Percentiles rank a stretch among this genome's conserved stretches.
Conservation (phyloP, 2,329 filamentous ascomycete species). For the Pyrenochaeta sp. region DNA sequence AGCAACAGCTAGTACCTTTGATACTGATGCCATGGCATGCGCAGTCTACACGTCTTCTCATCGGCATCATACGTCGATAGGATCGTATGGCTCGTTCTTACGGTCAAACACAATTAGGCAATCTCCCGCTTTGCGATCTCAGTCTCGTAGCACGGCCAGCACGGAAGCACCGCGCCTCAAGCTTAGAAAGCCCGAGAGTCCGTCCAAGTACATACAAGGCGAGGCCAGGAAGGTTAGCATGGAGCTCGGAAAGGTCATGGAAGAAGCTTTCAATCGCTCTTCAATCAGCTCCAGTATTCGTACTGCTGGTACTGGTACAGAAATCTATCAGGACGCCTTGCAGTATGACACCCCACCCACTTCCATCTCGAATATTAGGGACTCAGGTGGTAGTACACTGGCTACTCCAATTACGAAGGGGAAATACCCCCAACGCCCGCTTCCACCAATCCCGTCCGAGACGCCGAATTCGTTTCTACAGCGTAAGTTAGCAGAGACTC, state of each 20-base stretch:
- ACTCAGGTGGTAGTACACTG: slow-evolving; percentile 42
- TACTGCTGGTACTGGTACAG: slow-evolving; percentile 45
- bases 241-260: slow-evolving; percentile 87
- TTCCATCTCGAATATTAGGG: slow-evolving; percentile 53
- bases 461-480: slow-evolving; percentile 62
- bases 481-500: slow-evolving; percentile 66
- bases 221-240: slow-evolving; percentile 85
- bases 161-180: slow-evolving; percentile 34
- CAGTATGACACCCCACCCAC: slow-evolving; percentile 63
- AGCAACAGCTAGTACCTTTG: slow-evolving; percentile 49
- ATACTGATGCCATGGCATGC: slow-evolving; percentile 34
- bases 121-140: slow-evolving; percentile 41
- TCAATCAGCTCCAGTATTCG: slow-evolving; percentile 63
- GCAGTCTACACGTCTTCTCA: slow-evolving; percentile 41
- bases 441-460: slow-evolving; percentile 56
- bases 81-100: slow-evolving; percentile 32
- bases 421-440: slow-evolving; percentile 51
- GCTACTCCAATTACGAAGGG: slow-evolving; percentile 37
- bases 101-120: slow-evolving; percentile 25
- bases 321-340: slow-evolving; percentile 34
- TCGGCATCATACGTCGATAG: slow-evolving; percentile 27
- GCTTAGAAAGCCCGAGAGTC: slow-evolving; percentile 53
- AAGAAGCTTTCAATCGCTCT: slow-evolving; percentile 85
- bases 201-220: slow-evolving; percentile 69
- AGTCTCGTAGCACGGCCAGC: slow-evolving; percentile 33